These are phyloP conservation scores for Sugiyamaella xylanicola DNA, from an alignment of 1,139 yeast species.

Conservation along the genomic window DNA sequence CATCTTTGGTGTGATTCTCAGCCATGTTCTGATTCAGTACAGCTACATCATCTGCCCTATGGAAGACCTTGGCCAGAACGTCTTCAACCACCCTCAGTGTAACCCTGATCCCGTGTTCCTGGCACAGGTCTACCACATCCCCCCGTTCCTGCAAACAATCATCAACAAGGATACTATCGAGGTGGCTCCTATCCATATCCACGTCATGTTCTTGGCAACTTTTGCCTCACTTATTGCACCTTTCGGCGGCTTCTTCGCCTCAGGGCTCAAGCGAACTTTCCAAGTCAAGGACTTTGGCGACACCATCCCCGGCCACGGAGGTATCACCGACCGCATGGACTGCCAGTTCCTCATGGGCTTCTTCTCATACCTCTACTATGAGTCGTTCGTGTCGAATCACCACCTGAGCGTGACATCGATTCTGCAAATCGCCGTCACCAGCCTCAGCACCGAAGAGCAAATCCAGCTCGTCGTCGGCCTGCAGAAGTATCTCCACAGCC, in stretches of 20 bases:
- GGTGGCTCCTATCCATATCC: conserved; percentile 82
- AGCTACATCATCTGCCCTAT: conserved; percentile 90
- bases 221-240: conserved; percentile 98
- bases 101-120: conserved; percentile 85
- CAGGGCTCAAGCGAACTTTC: conserved; percentile 96
- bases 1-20: conserved; percentile 65
- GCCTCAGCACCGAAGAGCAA: conserved; percentile 68
- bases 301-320: conserved; percentile 97
- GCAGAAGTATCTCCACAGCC: conserved; percentile 55
- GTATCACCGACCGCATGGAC: conserved; percentile 95
- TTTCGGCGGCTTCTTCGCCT: conserved; percentile 97
- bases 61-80: conserved; percentile 57
- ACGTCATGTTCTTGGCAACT: conserved; percentile 80
- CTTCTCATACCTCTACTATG: conserved; percentile 87
- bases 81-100: conserved; percentile 64
- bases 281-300: conserved; percentile 92
- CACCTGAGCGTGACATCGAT: conserved; percentile 72
- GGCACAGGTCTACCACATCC: conserved; percentile 75
- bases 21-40: conserved; percentile 64
- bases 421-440: conserved; percentile 73
- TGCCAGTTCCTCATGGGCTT: conserved; percentile 99
- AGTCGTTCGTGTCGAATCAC: conserved; percentile 73
- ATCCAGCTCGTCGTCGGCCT: conserved; percentile 62
- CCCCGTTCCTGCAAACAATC: conserved; percentile 59
- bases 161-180: conserved; percentile 52